These are phyloP conservation scores for Parastagonospora avenae DNA, from an alignment of 2,329 filamentous ascomycete species.

Conservation along the genomic window DNA sequence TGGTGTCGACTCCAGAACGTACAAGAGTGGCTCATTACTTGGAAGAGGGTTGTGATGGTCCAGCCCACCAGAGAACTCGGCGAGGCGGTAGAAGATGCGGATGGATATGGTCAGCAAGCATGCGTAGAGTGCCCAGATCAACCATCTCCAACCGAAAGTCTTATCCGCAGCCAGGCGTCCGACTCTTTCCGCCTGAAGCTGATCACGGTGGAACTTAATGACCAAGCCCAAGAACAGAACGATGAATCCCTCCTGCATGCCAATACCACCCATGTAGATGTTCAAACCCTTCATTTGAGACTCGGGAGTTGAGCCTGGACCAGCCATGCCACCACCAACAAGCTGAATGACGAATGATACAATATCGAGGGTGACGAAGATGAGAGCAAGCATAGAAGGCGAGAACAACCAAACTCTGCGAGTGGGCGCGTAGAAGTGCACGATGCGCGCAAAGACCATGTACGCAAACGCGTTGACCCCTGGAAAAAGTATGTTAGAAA, in stretches of 20 bases:
- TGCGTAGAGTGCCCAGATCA: constrained; percentile 49
- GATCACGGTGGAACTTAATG: constrained; percentile 24
- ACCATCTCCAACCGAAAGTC: constrained; percentile 20
- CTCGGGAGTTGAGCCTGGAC: constrained; percentile 24
- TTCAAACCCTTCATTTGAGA: constrained; percentile 47
- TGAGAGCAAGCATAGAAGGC: constrained; percentile 44
- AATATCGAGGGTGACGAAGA: constrained; percentile 55
- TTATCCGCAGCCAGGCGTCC: neutral
- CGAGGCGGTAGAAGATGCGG: constrained; percentile 65
- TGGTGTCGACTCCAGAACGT: constrained; percentile 59
- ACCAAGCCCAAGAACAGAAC: constrained; percentile 25
- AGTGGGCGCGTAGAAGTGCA: constrained; percentile 46
- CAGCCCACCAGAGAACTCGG: constrained; percentile 59
- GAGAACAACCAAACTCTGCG: constrained; percentile 44
- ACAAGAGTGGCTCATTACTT: constrained; percentile 59
- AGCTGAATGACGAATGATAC: constrained; percentile 53
- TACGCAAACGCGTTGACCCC: constrained; percentile 55
- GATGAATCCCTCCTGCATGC: constrained; percentile 40
- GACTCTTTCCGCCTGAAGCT: neutral
- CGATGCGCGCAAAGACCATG: constrained; percentile 46
- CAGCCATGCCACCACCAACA: constrained; percentile 46
- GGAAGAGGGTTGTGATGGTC: constrained; percentile 52
- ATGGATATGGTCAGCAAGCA: constrained; percentile 51
- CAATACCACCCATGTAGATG: constrained; percentile 47
- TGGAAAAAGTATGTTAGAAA: too few relatives aligned